Evolutionary conservation across 257 asterid genomes (phyloP).

Genomic region (Capsicum chinense): DNA sequence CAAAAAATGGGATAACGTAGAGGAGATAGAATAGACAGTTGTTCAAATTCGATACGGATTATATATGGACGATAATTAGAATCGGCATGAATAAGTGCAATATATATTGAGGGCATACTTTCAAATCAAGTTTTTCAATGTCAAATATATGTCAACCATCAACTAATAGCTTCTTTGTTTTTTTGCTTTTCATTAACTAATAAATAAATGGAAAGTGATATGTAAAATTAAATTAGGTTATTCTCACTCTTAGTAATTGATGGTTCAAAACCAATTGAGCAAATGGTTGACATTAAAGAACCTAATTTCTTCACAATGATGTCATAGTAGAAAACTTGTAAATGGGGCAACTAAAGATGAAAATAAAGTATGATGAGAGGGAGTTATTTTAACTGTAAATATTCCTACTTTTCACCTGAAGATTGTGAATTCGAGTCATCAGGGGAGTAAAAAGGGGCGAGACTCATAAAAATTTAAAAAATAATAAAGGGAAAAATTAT

Average conservation of each 20-base stretch:
- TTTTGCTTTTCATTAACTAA: not conserved
- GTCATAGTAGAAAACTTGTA: constrained; percentile 28
- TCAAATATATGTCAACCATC: not conserved
- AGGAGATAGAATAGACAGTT: no score
- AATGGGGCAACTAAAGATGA: not conserved
- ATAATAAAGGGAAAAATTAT: not conserved
- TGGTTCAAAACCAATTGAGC: constrained; percentile 43
- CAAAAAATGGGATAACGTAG: no score
- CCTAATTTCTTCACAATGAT: constrained; percentile 37
- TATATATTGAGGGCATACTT: not conserved
- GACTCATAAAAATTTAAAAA: no score
- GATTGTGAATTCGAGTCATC: no score
- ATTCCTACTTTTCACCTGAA: no score
- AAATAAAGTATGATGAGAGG: no score
- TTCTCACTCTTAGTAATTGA: constrained; percentile 44
- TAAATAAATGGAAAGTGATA: constrained; percentile 4
- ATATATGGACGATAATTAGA: no score
- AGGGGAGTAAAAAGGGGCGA: no score
- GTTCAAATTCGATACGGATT: no score
- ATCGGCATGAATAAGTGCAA: not conserved
- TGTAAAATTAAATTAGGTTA: not conserved
- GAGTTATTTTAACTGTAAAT: no score
- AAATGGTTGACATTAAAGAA: constrained; percentile 32
- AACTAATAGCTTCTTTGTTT: not conserved
- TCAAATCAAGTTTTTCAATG: not conserved